These are phyloP conservation scores for Thinopyrum obtusiflorum DNA, from an alignment of 202 grass and related monocot species.

Conservation along the genomic window DNA sequence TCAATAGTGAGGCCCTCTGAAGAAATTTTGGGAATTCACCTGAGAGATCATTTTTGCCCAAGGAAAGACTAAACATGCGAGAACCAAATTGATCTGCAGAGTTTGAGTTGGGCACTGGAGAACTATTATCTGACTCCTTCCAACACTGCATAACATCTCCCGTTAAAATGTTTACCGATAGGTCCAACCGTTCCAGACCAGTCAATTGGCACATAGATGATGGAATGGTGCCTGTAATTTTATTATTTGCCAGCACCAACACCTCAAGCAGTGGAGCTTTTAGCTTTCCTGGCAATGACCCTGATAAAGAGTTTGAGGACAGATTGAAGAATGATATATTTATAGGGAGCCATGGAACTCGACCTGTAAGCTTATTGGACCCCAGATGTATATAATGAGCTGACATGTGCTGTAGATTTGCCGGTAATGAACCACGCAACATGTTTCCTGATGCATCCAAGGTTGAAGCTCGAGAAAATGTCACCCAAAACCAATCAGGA, in stretches of 20 bases:
- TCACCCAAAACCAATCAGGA: neutral
- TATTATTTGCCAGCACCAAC: neutral
- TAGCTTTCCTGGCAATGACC: neutral
- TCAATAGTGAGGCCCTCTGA: too few relatives aligned
- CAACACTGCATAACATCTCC: too few relatives aligned
- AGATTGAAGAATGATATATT: too few relatives aligned
- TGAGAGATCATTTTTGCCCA: too few relatives aligned
- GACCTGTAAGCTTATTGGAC: neutral
- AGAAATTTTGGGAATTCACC: too few relatives aligned
- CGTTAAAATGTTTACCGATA: slow-evolving; percentile 4
- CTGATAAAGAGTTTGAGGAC: neutral
- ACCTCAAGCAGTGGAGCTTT: neutral
- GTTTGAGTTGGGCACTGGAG: too few relatives aligned
- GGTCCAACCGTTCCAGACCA: slow-evolving; percentile 15
- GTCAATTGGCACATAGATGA: slow-evolving; percentile 16
- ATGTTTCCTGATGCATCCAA: neutral
- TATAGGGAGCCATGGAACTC: neutral
- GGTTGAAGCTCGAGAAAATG: neutral
- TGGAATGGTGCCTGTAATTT: neutral
- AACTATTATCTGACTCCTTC: too few relatives aligned
- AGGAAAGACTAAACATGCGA: too few relatives aligned
- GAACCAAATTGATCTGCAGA: too few relatives aligned
- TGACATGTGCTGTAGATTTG: neutral
- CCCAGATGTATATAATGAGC: neutral
- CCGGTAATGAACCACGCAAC: neutral